phyloP scores from a whole-genome alignment of 129 eudicot genomes.

The Tagetes patula region DNA sequence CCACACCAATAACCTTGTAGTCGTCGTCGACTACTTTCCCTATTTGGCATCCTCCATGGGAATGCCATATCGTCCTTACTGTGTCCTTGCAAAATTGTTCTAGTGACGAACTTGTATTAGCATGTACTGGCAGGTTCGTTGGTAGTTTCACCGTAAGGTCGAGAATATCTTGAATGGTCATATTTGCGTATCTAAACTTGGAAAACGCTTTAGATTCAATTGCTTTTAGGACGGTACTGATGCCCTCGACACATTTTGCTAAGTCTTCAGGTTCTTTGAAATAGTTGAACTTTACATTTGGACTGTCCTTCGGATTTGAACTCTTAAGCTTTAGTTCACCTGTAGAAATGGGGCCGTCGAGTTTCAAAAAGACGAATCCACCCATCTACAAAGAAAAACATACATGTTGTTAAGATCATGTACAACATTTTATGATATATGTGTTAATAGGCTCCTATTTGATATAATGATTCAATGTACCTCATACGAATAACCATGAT shows the following conservation, averaged over 20 bases:
- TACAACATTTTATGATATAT: too few species aligned
- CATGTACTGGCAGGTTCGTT: too few species aligned
- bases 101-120: conserved; percentile 42
- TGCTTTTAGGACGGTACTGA: conserved; percentile 32
- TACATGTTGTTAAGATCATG: too few species aligned
- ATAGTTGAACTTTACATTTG: conserved; percentile 61
- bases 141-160: too few species aligned
- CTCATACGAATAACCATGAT: conserved; percentile 72
- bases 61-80: conserved; percentile 77
- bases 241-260: conserved; percentile 26
- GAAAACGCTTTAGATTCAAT: conserved; percentile 54
- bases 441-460: too few species aligned
- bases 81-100: conserved; percentile 67
- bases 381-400: conserved; percentile 43
- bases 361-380: conserved; percentile 58
- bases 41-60: conserved; percentile 73
- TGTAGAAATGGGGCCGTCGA: conserved; percentile 55
- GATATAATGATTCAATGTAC: conserved; percentile 19
- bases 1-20: conserved; percentile 62
- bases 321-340: conserved; percentile 53
- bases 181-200: conserved; percentile 29
- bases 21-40: conserved; percentile 61
- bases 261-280: background rate
- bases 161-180: too few species aligned
- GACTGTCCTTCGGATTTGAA: conserved; percentile 43